Conservation (phyloP, 805 yeast genomes). For the Saturnispora besseyi region DNA sequence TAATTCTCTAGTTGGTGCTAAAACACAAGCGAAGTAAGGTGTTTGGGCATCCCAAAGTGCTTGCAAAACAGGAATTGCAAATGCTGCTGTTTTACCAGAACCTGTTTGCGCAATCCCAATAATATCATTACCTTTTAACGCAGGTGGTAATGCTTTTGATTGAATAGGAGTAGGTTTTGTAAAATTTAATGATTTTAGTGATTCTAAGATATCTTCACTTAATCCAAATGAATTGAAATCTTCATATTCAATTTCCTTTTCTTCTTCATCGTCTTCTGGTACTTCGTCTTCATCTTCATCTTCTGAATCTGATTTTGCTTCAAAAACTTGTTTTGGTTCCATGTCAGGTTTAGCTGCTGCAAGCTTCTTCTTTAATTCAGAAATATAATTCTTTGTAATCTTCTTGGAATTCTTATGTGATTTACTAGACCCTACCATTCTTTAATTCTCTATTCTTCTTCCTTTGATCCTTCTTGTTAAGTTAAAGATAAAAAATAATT, state of each 20-base stretch:
- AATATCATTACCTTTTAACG: conserved; percentile 81
- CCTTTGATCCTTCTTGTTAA: not conserved
- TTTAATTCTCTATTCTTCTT: not conserved
- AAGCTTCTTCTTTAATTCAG: conserved; percentile 25
- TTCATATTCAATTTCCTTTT: conserved; percentile 5
- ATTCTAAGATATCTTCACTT: conserved; percentile 71
- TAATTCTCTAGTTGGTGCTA: conserved; percentile 80
- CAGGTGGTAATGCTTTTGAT: conserved; percentile 83
- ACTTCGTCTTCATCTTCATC: conserved; percentile 4
- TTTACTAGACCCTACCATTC: conserved; percentile 4
- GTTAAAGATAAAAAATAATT: not conserved
- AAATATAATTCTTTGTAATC: conserved; percentile 18
- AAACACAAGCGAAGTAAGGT: conserved; percentile 80
- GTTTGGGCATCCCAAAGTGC: conserved; percentile 82
- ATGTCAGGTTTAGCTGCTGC: conserved; percentile 9
- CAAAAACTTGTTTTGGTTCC: conserved; percentile 20
- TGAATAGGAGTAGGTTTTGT: conserved; percentile 90
- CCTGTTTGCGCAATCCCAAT: conserved; percentile 98
- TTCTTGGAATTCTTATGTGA: conserved; percentile 11
- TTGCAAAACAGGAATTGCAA: conserved; percentile 91
- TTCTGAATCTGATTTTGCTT: conserved; percentile 20
- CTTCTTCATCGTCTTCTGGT: conserved; percentile 10
- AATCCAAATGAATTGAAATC: conserved; percentile 50
- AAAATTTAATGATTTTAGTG: conserved; percentile 67
- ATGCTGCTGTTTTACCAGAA: conserved; percentile 97